Evolutionary conservation across 805 yeast genomes (phyloP), one percentile per base, ranked within the genome.

Genomic region (Candida caryicola): DNA sequence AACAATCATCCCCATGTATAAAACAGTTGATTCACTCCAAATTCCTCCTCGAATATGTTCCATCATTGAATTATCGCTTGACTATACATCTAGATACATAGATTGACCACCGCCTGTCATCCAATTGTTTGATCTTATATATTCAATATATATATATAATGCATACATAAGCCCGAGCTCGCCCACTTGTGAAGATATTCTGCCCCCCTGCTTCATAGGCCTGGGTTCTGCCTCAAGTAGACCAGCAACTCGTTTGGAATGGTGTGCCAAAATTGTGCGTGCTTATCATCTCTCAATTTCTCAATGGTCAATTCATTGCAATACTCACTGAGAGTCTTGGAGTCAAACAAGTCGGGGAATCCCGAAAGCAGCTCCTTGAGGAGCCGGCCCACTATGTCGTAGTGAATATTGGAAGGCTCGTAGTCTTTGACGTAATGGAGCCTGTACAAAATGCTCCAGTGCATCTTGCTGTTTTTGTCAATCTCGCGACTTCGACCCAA

Each of bases 371-470:
- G 60, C n/a, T 48, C 44, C 5, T 41, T 18, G 33, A 55, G 50
- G 19, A 44, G 41, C 9, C 14, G 19, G 3, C 60, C 60, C 14
- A 57, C 29, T 3, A 30, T 14, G 6, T 47, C 43, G 10, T 19
- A 12, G 4, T 58, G 56, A 9, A 60, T 23, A 36, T 58, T 59
- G 1, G 29, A 28, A 0, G 82, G 82, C 1, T 56, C 40, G 45
- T 77, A 76, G 45, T 70, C 74, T 25, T 52, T 39, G 36, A 73
- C 64, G 44, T 59, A 68, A 41, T 69, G 76, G 37, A 74, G 49
- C 45, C 82, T 62, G 77, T 81, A 81, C 43, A 64, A 66, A 1
- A 80, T 70, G 32, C 85, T 79, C 86, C 87, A 82, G 55, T 82
- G 87, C 23, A 80, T 43, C 10, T 55, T 57, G 8, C 74, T 70